These are phyloP conservation scores for Bauhinia variegata DNA, from an alignment of 306 rosid species.

Conservation along the genomic window DNA sequence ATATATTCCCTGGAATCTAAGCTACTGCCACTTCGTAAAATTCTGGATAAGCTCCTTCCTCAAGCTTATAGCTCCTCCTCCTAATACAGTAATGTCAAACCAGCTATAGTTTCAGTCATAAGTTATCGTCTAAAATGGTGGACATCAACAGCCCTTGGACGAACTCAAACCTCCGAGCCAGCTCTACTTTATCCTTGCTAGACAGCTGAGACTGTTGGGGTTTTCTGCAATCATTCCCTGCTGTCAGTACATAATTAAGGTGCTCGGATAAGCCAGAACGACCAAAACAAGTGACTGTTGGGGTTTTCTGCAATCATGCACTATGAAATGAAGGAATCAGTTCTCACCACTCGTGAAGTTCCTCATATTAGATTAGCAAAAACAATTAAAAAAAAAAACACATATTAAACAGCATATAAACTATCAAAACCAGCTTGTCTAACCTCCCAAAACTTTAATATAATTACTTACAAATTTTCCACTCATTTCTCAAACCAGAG, in stretches of 20 bases:
- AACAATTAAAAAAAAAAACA: too few species aligned
- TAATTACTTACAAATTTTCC: background rate
- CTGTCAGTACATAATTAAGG: slow-evolving; percentile 24
- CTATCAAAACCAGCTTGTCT: too few species aligned
- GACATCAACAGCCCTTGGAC: slow-evolving; percentile 80
- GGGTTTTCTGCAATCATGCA: too few species aligned
- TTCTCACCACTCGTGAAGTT: too few species aligned
- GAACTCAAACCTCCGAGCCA: slow-evolving; percentile 69
- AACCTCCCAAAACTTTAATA: too few species aligned
- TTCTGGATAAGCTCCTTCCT: slow-evolving; percentile 31
- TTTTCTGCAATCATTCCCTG: slow-evolving; percentile 54
- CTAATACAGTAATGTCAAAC: slow-evolving; percentile 24
- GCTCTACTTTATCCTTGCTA: slow-evolving; percentile 68
- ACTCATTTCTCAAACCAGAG: slow-evolving; percentile 3
- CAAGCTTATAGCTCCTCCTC: slow-evolving; percentile 25
- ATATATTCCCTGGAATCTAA: slow-evolving; percentile 37
- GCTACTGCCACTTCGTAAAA: slow-evolving; percentile 32
- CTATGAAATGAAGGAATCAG: too few species aligned
- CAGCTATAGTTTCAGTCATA: background rate
- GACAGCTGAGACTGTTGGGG: slow-evolving; percentile 50
- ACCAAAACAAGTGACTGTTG: too few species aligned
- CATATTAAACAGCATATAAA: too few species aligned
- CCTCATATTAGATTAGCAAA: too few species aligned
- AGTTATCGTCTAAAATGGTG: slow-evolving; percentile 62
- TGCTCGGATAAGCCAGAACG: background rate